Evolutionary conservation across 1,284 basidiomycete species (phyloP).

Genomic region (Rhizoctonia solani): DNA sequence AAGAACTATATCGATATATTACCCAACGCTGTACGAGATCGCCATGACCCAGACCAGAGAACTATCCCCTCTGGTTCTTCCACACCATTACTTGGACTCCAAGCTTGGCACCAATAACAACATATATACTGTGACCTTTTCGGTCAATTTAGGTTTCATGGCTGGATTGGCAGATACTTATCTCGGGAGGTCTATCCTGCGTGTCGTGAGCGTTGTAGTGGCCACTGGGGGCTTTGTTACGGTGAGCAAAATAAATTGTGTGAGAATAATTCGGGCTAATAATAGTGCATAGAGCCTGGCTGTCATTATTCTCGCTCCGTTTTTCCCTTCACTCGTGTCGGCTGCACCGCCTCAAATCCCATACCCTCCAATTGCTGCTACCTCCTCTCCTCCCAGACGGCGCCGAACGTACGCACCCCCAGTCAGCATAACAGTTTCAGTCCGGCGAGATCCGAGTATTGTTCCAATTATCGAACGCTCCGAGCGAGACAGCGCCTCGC

Average conservation of each 20-base stretch:
- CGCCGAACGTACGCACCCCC: conserved; percentile 2
- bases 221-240: conserved; percentile 23
- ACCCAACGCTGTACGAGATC: neutral
- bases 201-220: conserved; percentile 2
- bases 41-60: conserved; percentile 12
- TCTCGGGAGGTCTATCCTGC: conserved; percentile 2
- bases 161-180: conserved; percentile 19
- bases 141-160: conserved; percentile 17
- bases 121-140: conserved; percentile 25
- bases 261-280: neutral
- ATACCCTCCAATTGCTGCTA: neutral
- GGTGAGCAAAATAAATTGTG: neutral
- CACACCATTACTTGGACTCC: neutral
- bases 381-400: neutral
- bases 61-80: neutral
- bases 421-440: conserved; percentile 1
- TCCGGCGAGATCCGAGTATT: conserved; percentile 27
- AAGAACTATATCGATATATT: neutral
- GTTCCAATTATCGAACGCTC: conserved; percentile 14
- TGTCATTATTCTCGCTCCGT: conserved; percentile 26
- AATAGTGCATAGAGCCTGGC: conserved; percentile 33
- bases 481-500: neutral
- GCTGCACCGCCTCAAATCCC: neutral
- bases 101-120: conserved; percentile 14
- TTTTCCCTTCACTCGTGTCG: conserved; percentile 24